Base-by-base conservation (phyloP, 805 yeast genomes). In the Teunomyces cretensis region DNA sequence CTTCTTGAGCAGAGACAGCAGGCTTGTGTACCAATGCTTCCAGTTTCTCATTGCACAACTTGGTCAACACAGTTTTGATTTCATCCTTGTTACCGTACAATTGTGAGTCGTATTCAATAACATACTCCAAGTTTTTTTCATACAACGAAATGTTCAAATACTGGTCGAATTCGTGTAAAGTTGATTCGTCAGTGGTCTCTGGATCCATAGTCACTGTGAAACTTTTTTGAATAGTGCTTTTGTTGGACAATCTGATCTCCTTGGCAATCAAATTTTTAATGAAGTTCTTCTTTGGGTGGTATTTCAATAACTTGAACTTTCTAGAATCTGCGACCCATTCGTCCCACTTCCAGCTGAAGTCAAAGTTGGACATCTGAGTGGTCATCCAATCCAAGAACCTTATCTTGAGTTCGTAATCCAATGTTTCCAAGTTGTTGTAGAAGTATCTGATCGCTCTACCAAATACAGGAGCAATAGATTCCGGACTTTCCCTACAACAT, bases 281-380 rank as follows among this genome's bases (percentile, higher is more conserved):
- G 53, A 92, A 85, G 38, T 77, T 79, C 50, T 79, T 75, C 53
- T 80, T 81, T 9, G 97, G 96, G 59, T 88, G 91, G 56, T 79
- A 81, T 28, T 69, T 62, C 30, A 76, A 68, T 9, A 71, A 63
- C 6, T 70, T 65, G 39, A 71, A 75, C 38, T 61, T 63, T n/a
- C 61, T 55, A 0, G 84, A 75, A 55, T 83, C 87, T 2, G 64
- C 67, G 22, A 76, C 80, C 99, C 99, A 94, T 64, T 91, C 98
- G 51, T 80, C 81, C 99, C 99, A 94, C 60, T 90, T 89, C 99
- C 99, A 94, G 30, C 91, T 88, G 67, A 88, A 94, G 46, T 86
- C 90, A 64, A 92, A 94, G 61, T 92, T 94, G 57, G 96, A 86
- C 62, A 94, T 79, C 66, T 94, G 99, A 45, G 88, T 84, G 1